Evolutionary conservation across 73 alveolate species (phyloP), one percentile per base, ranked within the genome.

Genomic region (Diophrys appendiculata): DNA sequence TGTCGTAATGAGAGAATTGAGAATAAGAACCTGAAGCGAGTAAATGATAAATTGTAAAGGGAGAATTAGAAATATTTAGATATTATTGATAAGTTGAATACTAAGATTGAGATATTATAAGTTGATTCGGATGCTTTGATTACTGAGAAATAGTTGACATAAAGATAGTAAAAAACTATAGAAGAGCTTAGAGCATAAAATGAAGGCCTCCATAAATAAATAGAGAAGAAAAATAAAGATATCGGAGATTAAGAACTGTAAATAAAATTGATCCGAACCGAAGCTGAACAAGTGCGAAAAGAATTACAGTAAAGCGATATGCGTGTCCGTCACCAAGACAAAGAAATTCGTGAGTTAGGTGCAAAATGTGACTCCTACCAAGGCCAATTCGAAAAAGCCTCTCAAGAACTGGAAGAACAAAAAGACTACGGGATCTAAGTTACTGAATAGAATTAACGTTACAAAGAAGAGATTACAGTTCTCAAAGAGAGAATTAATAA

Each of bases 11-110:
- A 54, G 25, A 43, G 33, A 27, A 75, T 30, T 0, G 76, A 75
- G 8, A 75, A 75, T 28, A 22, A 28, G 64, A 30, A 31, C 13
- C 60, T 75, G n/a, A 54, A 75, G 65, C 23, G 56, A 24, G 35
- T 29, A 30, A 75, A 75, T 34, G 33, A 54, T 32, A 30, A 24
- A 25, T 14, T 54, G 26, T 55, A 29, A 25, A 1, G 18, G 14
- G 76, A 75, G 69, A 75, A 75, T n/a, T 31, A 18, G 79, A 71
- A 71, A 24, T 67, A 28, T 67, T 29, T 67, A 3, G 76, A 67
- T 1, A 67, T 29, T 22, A 67, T 67, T 24, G 30, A 43, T 29
- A 29, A 29, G 2, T 2, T 67, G 30, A 29, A 26, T 24, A 31
- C 26, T 67, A 67, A 67, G 30, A 67, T 67, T n/a, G 30, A 67